Percentiles rank a stretch among this genome's conserved stretches.
These are phyloP conservation scores for Cryphonectria japonica DNA, from an alignment of 2,329 filamentous ascomycete genomes.

Conservation along the genomic window DNA sequence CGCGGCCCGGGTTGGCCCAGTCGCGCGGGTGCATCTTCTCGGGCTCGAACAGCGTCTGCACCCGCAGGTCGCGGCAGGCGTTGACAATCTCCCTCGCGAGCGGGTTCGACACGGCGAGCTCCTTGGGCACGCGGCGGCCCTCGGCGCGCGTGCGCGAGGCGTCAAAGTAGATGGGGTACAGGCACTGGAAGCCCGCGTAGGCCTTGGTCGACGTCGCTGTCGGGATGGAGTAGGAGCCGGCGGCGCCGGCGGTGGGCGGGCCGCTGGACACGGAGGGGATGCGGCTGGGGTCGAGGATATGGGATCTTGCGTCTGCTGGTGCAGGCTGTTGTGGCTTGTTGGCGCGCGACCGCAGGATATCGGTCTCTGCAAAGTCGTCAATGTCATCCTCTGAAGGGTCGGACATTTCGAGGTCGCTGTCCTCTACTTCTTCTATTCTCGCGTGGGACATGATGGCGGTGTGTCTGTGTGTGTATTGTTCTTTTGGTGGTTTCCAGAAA, in stretches of 20 bases:
- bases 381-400: slow-evolving; percentile 90
- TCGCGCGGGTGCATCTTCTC: slow-evolving; percentile 94
- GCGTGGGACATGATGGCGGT: slow-evolving; percentile 73
- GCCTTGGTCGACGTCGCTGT: slow-evolving; percentile 48
- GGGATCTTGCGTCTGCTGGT: slow-evolving; percentile 29
- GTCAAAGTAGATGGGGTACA: slow-evolving; percentile 98
- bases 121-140: slow-evolving; percentile 75
- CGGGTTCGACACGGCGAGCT: slow-evolving; percentile 79
- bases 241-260: slow-evolving; percentile 35
- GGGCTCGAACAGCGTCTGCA: slow-evolving; percentile 82
- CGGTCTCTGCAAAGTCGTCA: slow-evolving; percentile 61
- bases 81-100: slow-evolving; percentile 87
- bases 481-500: too few species aligned
- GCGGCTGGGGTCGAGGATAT: slow-evolving; percentile 41
- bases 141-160: slow-evolving; percentile 71
- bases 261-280: slow-evolving; percentile 44
- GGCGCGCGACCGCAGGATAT: slow-evolving; percentile 55
- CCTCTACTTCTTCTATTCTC: slow-evolving; percentile 89
- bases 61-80: slow-evolving; percentile 74
- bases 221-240: slow-evolving; percentile 35
- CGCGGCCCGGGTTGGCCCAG: slow-evolving; percentile 94
- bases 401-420: slow-evolving; percentile 72
- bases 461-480: slow-evolving; percentile 2
- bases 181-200: slow-evolving; percentile 80
- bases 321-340: slow-evolving; percentile 30